Conservation (phyloP, 768 basidiomycete genomes). For the Lactarius vividus region DNA sequence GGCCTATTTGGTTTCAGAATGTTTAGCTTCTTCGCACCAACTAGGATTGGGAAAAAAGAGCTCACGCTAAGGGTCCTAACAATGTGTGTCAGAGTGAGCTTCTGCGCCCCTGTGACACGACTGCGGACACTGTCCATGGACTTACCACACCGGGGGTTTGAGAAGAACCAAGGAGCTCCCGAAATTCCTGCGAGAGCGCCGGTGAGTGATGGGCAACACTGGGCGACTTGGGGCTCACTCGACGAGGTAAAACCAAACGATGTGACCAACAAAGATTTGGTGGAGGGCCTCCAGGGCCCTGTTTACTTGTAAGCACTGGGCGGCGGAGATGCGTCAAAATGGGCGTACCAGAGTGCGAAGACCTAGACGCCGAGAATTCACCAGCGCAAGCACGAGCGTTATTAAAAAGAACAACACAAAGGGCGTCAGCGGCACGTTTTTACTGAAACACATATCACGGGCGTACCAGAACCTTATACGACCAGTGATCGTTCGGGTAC, state of each 20-base stretch:
- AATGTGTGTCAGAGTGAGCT: not conserved
- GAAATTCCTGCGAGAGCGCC: slow-evolving; percentile 7
- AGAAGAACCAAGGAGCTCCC: slow-evolving; percentile 11
- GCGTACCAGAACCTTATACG: slow-evolving; percentile 26
- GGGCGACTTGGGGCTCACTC: not conserved
- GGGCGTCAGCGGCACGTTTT: not conserved
- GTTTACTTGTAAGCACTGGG: not conserved
- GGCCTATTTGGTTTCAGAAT: slow-evolving; percentile 4
- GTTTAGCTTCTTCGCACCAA: slow-evolving; percentile 1
- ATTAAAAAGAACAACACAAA: not conserved
- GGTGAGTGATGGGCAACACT: not conserved
- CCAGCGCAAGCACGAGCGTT: not conserved
- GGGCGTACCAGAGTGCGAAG: slow-evolving; percentile 18
- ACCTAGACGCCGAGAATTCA: slow-evolving; percentile 12
- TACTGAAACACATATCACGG: not conserved
- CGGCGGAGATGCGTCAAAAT: not conserved
- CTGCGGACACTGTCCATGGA: not conserved
- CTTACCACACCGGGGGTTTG: slow-evolving; percentile 26
- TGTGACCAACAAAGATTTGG: slow-evolving; percentile 25
- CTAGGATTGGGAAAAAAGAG: not conserved
- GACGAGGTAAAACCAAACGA: slow-evolving; percentile 21
- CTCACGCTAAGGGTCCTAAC: slow-evolving; percentile 27
- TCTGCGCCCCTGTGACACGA: not conserved
- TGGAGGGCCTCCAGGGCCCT: slow-evolving; percentile 25
- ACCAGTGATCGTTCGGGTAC: slow-evolving; percentile 23